Conservation (phyloP, 192 early-diverging fungal genomes). For the Umbelopsis isabellina region DNA sequence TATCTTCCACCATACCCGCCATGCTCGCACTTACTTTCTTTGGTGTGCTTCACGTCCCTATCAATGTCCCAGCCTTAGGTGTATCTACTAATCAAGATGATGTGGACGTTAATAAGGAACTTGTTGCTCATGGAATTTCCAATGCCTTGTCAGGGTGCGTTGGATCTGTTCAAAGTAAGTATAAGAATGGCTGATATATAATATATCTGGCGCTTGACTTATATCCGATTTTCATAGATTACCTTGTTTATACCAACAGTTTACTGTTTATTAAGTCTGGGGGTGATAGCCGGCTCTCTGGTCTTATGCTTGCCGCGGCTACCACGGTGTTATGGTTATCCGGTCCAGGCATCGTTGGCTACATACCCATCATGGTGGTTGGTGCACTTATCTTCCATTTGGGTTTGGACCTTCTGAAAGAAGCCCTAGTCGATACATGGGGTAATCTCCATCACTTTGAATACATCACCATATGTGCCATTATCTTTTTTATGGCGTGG, state of each 20-base stretch:
- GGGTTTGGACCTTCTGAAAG: slow-evolving; percentile 91
- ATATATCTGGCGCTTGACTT: slow-evolving; percentile 4
- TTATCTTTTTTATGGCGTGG: slow-evolving; percentile 85
- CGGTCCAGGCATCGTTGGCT: slow-evolving; percentile 86
- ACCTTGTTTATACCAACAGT: slow-evolving; percentile 92
- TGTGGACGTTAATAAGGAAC: slow-evolving; percentile 91
- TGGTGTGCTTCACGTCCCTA: slow-evolving; percentile 94
- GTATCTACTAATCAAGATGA: slow-evolving; percentile 87
- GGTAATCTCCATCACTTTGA: slow-evolving; percentile 84
- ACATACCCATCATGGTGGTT: slow-evolving; percentile 94
- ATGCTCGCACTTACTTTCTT: slow-evolving; percentile 95
- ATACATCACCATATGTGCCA: slow-evolving; percentile 86
- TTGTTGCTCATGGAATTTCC: slow-evolving; percentile 90
- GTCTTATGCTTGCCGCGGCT: slow-evolving; percentile 76
- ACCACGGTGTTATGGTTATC: slow-evolving; percentile 78
- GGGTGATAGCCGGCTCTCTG: slow-evolving; percentile 85
- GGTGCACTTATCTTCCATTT: slow-evolving; percentile 96
- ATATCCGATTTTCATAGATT: slow-evolving; percentile 55
- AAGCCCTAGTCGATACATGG: slow-evolving; percentile 87
- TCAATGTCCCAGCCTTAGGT: slow-evolving; percentile 93
- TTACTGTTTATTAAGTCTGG: slow-evolving; percentile 93
- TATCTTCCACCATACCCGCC: slow-evolving; percentile 78
- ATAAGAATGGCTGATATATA: background rate
- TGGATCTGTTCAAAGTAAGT: slow-evolving; percentile 76
- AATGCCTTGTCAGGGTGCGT: slow-evolving; percentile 82